These are phyloP conservation scores for Syzygium aromaticum DNA, from an alignment of 345 rosid species.

Conservation along the genomic window DNA sequence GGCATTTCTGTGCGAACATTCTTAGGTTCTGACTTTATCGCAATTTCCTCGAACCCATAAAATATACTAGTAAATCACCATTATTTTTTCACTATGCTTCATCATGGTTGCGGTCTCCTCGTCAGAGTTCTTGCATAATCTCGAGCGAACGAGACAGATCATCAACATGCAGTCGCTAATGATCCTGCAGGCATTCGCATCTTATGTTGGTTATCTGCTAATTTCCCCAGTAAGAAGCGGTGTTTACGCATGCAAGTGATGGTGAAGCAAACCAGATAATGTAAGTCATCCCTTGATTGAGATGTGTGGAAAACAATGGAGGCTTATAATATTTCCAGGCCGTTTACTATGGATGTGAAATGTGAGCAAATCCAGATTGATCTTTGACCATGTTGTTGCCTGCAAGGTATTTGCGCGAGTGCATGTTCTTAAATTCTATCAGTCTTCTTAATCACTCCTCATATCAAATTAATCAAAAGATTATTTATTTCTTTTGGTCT, in stretches of 20 bases:
- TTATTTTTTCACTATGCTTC: not conserved
- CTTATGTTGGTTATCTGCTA: not conserved
- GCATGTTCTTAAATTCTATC: too few species aligned
- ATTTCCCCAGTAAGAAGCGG: not conserved
- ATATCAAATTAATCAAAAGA: not conserved
- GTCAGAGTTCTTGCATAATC: not conserved
- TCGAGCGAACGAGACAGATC: not conserved
- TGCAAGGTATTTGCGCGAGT: not conserved
- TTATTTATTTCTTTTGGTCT: not conserved
- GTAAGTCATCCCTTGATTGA: not conserved
- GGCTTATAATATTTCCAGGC: not conserved
- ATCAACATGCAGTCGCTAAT: not conserved
- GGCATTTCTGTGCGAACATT: not conserved
- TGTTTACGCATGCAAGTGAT: not conserved
- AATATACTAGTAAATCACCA: not conserved
- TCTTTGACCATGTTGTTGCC: not conserved
- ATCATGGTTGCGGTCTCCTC: not conserved
- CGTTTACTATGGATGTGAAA: not conserved
- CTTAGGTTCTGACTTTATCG: not conserved
- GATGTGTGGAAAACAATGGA: not conserved
- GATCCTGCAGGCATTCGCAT: not conserved
- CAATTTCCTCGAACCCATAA: not conserved
- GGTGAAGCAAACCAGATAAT: not conserved
- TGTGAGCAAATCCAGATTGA: not conserved
- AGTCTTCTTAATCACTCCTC: not conserved